phyloP scores from a whole-genome alignment of 495 filamentous ascomycete genomes.

The Penicillium bovifimosum region DNA sequence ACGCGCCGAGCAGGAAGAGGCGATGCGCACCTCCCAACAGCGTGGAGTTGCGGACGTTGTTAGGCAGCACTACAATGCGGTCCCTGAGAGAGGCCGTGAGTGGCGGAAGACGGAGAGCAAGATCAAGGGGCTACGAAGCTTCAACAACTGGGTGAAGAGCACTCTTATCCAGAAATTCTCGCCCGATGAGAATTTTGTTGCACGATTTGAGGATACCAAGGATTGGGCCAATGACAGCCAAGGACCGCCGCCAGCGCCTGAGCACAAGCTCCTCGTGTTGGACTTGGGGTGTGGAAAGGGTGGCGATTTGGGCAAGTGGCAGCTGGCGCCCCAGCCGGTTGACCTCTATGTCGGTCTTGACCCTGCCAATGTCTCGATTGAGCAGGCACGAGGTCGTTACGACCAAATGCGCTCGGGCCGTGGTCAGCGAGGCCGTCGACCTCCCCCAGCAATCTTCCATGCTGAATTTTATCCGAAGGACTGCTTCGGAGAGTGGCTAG shows the following conservation, averaged over 20 bases:
- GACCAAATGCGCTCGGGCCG: conserved; percentile 62
- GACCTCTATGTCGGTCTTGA: conserved; percentile 90
- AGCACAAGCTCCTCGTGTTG: conserved; percentile 65
- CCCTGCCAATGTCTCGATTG: conserved; percentile 83
- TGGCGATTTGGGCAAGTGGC: conserved; percentile 93
- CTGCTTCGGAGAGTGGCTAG: conserved; percentile 77
- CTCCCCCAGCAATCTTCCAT: conserved; percentile 61
- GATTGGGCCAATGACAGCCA: conserved; percentile 49
- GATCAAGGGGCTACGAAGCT: conserved; percentile 89
- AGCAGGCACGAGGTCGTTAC: conserved; percentile 83
- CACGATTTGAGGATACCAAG: conserved; percentile 33
- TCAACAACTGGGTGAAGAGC: conserved; percentile 99
- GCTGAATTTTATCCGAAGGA: conserved; percentile 83
- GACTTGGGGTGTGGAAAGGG: conserved; percentile 97
- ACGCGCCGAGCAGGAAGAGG: conserved; percentile 50
- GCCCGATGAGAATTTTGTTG: conserved; percentile 65
- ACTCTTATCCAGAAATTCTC: conserved; percentile 95
- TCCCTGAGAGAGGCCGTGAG: conserved; percentile 77
- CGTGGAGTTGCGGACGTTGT: conserved; percentile 77
- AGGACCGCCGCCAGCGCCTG: conserved; percentile 35
- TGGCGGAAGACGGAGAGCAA: conserved; percentile 90
- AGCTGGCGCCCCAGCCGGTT: conserved; percentile 76
- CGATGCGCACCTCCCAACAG: conserved; percentile 41
- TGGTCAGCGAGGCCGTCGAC: conserved; percentile 49
- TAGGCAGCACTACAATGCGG: conserved; percentile 90